phyloP scores from a whole-genome alignment of 805 yeast species.

The Lipomyces spencermartinsiae region DNA sequence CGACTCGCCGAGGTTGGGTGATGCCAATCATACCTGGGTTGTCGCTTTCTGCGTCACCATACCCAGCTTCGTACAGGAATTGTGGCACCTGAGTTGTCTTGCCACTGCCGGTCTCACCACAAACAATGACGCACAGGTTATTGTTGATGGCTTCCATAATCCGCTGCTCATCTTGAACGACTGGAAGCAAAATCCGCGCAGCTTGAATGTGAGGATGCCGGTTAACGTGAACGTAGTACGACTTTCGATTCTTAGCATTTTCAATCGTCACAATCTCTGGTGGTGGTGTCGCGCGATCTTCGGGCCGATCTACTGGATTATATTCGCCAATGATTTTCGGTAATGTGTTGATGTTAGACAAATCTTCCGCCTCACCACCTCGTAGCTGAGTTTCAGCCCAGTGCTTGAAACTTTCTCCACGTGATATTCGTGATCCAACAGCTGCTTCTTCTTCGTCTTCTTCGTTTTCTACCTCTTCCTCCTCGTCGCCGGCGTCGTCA shows the following conservation, averaged over 20 bases:
- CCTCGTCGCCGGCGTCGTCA: constrained; percentile 25
- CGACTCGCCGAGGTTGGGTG: constrained; percentile 95
- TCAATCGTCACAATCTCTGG: constrained; percentile 67
- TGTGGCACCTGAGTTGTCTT: constrained; percentile 99
- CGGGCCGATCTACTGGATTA: constrained; percentile 64
- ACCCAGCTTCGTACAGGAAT: constrained; percentile 90
- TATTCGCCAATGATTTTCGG: constrained; percentile 59
- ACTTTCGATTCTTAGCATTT: constrained; percentile 59
- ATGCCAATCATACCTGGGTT: constrained; percentile 95
- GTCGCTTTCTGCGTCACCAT: constrained; percentile 65
- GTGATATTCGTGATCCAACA: constrained; percentile 52
- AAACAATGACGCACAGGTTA: constrained; percentile 85
- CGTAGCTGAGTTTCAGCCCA: constrained; percentile 87
- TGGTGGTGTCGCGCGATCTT: constrained; percentile 74
- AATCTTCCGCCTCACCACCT: constrained; percentile 61
- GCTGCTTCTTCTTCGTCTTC: constrained; percentile 43
- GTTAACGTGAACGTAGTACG: constrained; percentile 59
- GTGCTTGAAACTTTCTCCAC: constrained; percentile 73
- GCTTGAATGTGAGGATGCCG: constrained; percentile 59
- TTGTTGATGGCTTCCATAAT: constrained; percentile 96
- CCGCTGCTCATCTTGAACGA: constrained; percentile 84
- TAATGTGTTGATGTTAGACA: constrained; percentile 55
- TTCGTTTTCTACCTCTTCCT: constrained; percentile 48
- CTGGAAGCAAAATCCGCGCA: constrained; percentile 78
- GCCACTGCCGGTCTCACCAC: constrained; percentile 99